Evolutionary conservation across 2,329 filamentous ascomycete genomes (phyloP).

Genomic region (Scopulariopsis brevicaulis): DNA sequence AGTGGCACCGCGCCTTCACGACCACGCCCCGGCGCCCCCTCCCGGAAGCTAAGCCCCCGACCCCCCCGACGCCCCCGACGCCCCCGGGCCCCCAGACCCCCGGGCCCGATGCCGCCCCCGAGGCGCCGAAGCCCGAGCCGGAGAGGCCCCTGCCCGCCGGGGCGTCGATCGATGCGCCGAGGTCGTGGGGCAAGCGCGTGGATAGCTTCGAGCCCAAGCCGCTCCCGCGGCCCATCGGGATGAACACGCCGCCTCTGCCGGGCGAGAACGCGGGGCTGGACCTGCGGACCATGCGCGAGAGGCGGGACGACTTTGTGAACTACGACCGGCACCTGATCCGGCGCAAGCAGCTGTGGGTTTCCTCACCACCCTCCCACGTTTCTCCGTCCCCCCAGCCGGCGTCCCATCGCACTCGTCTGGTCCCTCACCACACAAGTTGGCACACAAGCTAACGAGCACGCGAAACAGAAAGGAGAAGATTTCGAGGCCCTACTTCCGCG

Average conservation of each 20-base stretch:
- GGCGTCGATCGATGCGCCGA: slow-evolving; percentile 43
- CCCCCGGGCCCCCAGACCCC: neutral
- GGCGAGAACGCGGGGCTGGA: slow-evolving; percentile 80
- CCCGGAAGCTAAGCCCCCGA: neutral
- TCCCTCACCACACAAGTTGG: neutral
- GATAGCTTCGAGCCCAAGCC: slow-evolving; percentile 46
- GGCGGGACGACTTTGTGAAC: slow-evolving; percentile 69
- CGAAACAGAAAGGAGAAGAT: slow-evolving; percentile 58
- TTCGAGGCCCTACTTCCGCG: slow-evolving; percentile 84
- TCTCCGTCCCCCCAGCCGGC: neutral
- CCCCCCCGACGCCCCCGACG: neutral
- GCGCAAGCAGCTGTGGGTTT: slow-evolving; percentile 59
- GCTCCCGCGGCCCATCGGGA: slow-evolving; percentile 68
- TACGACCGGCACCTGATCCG: slow-evolving; percentile 74
- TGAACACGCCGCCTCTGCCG: slow-evolving; percentile 57
- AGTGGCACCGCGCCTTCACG: slow-evolving; percentile 36
- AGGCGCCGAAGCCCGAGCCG: slow-evolving; percentile 7
- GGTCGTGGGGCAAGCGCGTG: slow-evolving; percentile 44
- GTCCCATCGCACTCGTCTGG: no score
- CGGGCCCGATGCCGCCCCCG: slow-evolving; percentile 5
- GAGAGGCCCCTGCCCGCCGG: slow-evolving; percentile 20
- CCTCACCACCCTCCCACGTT: neutral
- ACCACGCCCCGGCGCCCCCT: slow-evolving; percentile 24
- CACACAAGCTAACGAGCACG: neutral
- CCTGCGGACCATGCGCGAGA: slow-evolving; percentile 51